phyloP scores from a whole-genome alignment of 805 yeast genomes.

The Nakazawaea anatomiae region DNA sequence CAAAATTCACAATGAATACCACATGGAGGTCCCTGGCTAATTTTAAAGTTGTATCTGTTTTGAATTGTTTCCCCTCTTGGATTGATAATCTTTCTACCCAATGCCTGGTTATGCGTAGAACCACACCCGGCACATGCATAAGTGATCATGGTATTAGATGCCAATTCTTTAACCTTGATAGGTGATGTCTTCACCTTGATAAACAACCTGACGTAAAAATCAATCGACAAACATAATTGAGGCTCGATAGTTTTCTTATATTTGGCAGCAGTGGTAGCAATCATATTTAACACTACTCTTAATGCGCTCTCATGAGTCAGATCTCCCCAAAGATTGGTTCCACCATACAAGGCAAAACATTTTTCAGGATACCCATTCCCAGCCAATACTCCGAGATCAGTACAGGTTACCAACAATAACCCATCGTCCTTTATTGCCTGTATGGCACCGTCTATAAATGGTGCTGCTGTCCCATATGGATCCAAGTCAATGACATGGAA shows the following conservation, averaged over 20 bases:
- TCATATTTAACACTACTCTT: slow-evolving; percentile 70
- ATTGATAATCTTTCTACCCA: slow-evolving; percentile 54
- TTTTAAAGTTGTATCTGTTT: slow-evolving; percentile 42
- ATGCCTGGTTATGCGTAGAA: slow-evolving; percentile 58
- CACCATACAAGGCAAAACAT: slow-evolving; percentile 93
- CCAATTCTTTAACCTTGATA: slow-evolving; percentile 70
- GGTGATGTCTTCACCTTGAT: slow-evolving; percentile 77
- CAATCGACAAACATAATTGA: slow-evolving; percentile 76
- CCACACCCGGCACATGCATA: slow-evolving; percentile 90
- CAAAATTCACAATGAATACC: slow-evolving; percentile 66
- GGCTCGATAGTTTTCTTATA: slow-evolving; percentile 88
- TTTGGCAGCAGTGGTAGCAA: slow-evolving; percentile 81
- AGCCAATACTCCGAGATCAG: slow-evolving; percentile 92
- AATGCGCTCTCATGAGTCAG: slow-evolving; percentile 92
- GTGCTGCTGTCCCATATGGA: slow-evolving; percentile 97
- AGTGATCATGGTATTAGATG: slow-evolving; percentile 69
- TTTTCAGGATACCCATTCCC: slow-evolving; percentile 97
- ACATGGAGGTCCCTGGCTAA: slow-evolving; percentile 60
- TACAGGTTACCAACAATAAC: slow-evolving; percentile 83
- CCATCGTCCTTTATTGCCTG: slow-evolving; percentile 85
- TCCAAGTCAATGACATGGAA: slow-evolving; percentile 91
- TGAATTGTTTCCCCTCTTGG: slow-evolving; percentile 16
- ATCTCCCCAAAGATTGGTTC: slow-evolving; percentile 79
- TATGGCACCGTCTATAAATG: slow-evolving; percentile 88
- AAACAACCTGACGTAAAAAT: slow-evolving; percentile 86